These are phyloP conservation scores for Rhizopus delemar DNA, from an alignment of 371 early-diverging fungal genomes.

Conservation along the genomic window DNA sequence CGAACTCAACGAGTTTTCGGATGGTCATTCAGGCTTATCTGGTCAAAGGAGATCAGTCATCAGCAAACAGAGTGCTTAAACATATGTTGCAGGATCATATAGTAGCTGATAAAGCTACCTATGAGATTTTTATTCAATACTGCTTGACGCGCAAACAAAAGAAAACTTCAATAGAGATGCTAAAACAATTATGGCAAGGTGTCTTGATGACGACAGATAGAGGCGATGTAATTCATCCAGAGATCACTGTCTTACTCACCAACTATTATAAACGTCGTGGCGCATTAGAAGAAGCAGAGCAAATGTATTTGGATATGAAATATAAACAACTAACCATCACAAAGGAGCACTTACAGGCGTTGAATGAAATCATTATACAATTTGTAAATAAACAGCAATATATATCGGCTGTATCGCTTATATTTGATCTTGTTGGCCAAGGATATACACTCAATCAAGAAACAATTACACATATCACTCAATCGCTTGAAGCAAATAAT, in stretches of 20 bases:
- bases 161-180: slow-evolving; percentile 5
- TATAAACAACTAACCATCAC: slow-evolving; percentile 1
- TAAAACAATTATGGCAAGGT: slow-evolving; percentile 26
- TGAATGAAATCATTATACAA: slow-evolving; percentile 9
- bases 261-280: slow-evolving; percentile 11
- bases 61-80: slow-evolving; percentile 16
- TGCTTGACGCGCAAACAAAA: slow-evolving; percentile 7
- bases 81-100: slow-evolving; percentile 15
- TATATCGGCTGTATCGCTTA: slow-evolving; percentile 18
- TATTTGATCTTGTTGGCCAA: slow-evolving; percentile 19
- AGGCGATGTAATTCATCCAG: neutral
- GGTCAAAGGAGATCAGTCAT: slow-evolving; percentile 1
- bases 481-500: neutral
- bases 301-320: slow-evolving; percentile 27
- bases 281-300: slow-evolving; percentile 18
- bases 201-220: slow-evolving; percentile 10
- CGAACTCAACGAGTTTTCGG: slow-evolving; percentile 5
- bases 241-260: neutral
- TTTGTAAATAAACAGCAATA: slow-evolving; percentile 12
- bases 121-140: slow-evolving; percentile 14
- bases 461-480: neutral
- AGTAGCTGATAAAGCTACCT: slow-evolving; percentile 4
- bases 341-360: neutral
- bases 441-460: slow-evolving; percentile 13
- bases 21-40: slow-evolving; percentile 16